phyloP scores from a whole-genome alignment of 225 moss, liverwort and hornwort species.

The Lunularia cruciata region DNA sequence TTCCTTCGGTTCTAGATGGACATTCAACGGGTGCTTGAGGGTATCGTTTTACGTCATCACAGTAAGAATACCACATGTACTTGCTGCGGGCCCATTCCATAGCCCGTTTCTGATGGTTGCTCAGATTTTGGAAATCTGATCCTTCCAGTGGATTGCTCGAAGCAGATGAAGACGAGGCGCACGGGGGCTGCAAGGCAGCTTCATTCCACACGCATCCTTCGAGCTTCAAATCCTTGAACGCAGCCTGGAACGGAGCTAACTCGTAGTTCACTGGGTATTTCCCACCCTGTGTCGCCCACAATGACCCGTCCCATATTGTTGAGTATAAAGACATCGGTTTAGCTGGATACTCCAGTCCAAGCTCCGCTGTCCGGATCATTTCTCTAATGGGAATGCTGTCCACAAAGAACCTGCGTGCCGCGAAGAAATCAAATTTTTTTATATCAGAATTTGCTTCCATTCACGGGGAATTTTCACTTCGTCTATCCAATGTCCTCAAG shows the following conservation, averaged over 20 bases:
- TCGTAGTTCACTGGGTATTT: slow-evolving; percentile 76
- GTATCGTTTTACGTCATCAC: slow-evolving; percentile 67
- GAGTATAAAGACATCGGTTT: slow-evolving; percentile 76
- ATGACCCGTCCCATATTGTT: slow-evolving; percentile 89
- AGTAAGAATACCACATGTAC: slow-evolving; percentile 85
- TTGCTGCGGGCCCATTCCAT: slow-evolving; percentile 74
- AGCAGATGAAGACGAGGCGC: slow-evolving; percentile 51
- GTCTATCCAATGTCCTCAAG: no score
- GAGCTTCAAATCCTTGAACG: slow-evolving; percentile 65
- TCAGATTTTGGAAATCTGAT: slow-evolving; percentile 51
- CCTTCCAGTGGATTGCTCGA: slow-evolving; percentile 23
- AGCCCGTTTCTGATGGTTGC: slow-evolving; percentile 53
- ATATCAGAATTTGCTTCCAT: no score
- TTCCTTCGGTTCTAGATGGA: slow-evolving; percentile 20
- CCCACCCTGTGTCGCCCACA: slow-evolving; percentile 94
- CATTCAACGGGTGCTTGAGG: slow-evolving; percentile 66
- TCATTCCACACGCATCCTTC: slow-evolving; percentile 87
- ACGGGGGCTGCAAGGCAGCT: slow-evolving; percentile 44
- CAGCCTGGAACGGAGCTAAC: slow-evolving; percentile 67
- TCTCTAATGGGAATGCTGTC: slow-evolving; percentile 84
- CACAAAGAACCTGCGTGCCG: slow-evolving; percentile 66
- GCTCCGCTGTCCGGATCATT: slow-evolving; percentile 47
- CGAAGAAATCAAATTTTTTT: no score
- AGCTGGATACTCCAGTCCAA: slow-evolving; percentile 67
- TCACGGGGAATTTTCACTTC: no score